Conservation (phyloP, 805 yeast genomes). For the Candida coquimbonensis region DNA sequence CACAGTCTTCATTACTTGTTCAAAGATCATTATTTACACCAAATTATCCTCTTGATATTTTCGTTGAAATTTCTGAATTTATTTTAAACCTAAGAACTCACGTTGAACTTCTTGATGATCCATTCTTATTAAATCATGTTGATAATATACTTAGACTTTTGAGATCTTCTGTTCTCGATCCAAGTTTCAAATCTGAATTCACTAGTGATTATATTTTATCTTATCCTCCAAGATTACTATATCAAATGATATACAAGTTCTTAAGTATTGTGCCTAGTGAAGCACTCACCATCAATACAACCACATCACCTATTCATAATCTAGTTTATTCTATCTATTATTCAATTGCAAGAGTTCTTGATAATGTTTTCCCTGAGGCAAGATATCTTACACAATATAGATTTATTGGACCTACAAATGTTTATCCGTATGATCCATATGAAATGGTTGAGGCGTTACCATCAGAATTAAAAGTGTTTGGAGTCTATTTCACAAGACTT, state of each 20-base stretch:
- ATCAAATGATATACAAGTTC: constrained; percentile 12
- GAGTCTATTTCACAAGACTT: constrained; percentile 14
- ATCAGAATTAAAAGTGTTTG: constrained; percentile 7
- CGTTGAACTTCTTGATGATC: constrained; percentile 10
- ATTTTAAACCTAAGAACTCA: constrained; percentile 7
- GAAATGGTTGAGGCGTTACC: constrained; percentile 7
- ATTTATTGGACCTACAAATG: constrained; percentile 20
- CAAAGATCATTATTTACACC: constrained; percentile 16
- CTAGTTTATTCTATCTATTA: constrained; percentile 14
- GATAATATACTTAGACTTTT: constrained; percentile 8
- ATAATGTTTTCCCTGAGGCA: constrained; percentile 20
- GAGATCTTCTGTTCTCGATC: constrained; percentile 1
- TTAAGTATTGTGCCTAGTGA: constrained; percentile 16
- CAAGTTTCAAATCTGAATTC: not conserved
- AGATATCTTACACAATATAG: constrained; percentile 15
- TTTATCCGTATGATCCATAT: constrained; percentile 14
- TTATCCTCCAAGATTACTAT: constrained; percentile 13
- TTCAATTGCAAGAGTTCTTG: constrained; percentile 13
- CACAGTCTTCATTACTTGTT: constrained; percentile 2
- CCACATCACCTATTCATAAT: constrained; percentile 9
- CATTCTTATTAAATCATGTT: constrained; percentile 3
- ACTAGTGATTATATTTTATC: constrained; percentile 9
- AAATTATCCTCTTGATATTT: constrained; percentile 10
- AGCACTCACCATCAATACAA: constrained; percentile 6
- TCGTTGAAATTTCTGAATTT: constrained; percentile 13